Evolutionary conservation across 1,284 basidiomycete species (phyloP), one percentile per base, ranked within the genome.

Genomic region (Cutaneotrichosporon sp.): DNA sequence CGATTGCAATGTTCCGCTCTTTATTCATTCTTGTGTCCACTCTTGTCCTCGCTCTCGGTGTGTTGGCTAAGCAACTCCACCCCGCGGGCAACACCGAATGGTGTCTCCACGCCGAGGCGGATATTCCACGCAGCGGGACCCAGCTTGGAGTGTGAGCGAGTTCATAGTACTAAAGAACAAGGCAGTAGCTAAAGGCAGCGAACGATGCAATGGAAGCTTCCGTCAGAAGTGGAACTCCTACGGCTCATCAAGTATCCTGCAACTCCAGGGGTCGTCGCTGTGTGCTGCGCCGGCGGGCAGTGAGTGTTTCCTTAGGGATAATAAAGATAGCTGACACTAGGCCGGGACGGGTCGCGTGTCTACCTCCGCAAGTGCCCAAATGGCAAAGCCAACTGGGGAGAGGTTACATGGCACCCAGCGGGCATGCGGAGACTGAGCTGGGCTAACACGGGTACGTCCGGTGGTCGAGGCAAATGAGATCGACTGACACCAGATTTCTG

Each of bases 401-500:
- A 25, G 38, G 24, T 41, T 24, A 41, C 24, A 7, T 41, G 38
- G 38, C 38, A 41, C 22, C 38, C 38, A 1, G 38, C 22, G 4
- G 38, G 38, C 38, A 22, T 20, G 24, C 24, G 22, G 11, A 22
- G 22, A 5, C 14, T 41, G 5, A 41, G 38, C 16, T 41, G 24
- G 11, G 38, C 10, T 16, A 41, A 41, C 24, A 41, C 38, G 10
- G 26, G 38, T 41, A 16, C 16, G 38, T 26, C 10, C 24, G 22
- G 1, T 7, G 3, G 12, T n/a, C 8, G 5, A 34, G 32, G n/a
- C 8, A n/a, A 34, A n/a, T n/a, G 29, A 34, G 37, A n/a, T n/a
- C n/a, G n/a, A n/a, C 41, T 44, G 27, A 44, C n/a, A 4, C 27
- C 42, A 44, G 42, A 32, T 6, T 32, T 44, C 29, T 44, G 42